Conservation (phyloP, 1,139 yeast genomes). For the Pichiaceae sp. region DNA sequence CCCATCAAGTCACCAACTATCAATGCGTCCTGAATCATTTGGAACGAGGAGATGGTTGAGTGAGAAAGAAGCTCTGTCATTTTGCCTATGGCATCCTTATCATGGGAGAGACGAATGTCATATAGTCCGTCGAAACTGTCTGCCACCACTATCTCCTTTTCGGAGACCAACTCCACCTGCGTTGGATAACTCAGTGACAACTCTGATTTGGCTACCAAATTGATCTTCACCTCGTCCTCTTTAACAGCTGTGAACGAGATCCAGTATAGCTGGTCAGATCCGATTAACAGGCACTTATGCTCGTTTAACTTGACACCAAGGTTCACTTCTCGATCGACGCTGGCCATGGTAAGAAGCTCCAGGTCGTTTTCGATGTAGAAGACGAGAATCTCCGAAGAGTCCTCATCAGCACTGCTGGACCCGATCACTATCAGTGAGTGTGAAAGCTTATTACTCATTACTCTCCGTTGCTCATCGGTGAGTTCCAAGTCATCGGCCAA, state of each 20-base stretch:
- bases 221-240: not conserved
- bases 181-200: conserved; percentile 6
- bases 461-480: conserved; percentile 2
- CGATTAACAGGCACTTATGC: conserved; percentile 9
- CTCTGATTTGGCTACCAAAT: not conserved
- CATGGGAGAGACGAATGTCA: conserved; percentile 5
- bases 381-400: conserved; percentile 5
- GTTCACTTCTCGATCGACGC: conserved; percentile 4
- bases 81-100: conserved; percentile 2
- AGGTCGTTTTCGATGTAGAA: conserved; percentile 5
- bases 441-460: not conserved
- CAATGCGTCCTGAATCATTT: conserved; percentile 6
- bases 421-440: not conserved
- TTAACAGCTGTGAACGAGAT: conserved; percentile 2
- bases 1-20: conserved; percentile 14
- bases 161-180: conserved; percentile 2
- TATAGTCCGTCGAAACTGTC: conserved; percentile 14
- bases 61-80: conserved; percentile 3
- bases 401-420: not conserved
- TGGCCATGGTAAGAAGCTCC: conserved; percentile 5
- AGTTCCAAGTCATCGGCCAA: conserved; percentile 4
- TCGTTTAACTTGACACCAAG: conserved; percentile 3
- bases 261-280: conserved; percentile 11
- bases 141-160: conserved; percentile 6
- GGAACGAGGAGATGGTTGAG: conserved; percentile 6